Evolutionary conservation across 169 alveolate species (phyloP).

Genomic region (Babesia divergens): DNA sequence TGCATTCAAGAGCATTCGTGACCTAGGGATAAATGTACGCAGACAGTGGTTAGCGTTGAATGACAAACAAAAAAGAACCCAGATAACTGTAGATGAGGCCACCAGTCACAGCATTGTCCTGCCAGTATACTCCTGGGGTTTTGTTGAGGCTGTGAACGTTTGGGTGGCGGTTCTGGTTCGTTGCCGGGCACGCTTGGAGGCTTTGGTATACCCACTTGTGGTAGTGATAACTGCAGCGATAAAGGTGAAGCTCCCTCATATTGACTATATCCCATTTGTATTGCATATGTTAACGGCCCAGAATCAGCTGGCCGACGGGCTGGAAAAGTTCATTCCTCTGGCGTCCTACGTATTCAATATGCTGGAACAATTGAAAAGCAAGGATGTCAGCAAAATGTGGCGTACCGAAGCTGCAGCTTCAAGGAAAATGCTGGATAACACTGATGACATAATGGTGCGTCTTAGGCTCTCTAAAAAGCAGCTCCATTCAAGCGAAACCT

Average conservation of each 20-base stretch:
- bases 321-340: conserved; percentile 43
- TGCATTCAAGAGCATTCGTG: conserved; percentile 41
- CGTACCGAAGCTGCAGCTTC: conserved; percentile 6
- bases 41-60: conserved; percentile 38
- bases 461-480: conserved; percentile 34
- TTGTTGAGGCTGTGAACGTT: conserved; percentile 52
- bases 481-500: conserved; percentile 25
- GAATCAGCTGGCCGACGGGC: conserved; percentile 44
- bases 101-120: conserved; percentile 15
- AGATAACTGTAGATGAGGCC: neutral
- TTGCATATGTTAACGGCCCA: conserved; percentile 47
- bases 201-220: conserved; percentile 52
- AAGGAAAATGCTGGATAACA: conserved; percentile 26
- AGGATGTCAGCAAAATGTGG: conserved; percentile 3
- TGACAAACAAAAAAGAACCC: neutral
- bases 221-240: conserved; percentile 41
- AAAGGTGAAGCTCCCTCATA: conserved; percentile 17
- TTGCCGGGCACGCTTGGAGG: conserved; percentile 4
- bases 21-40: conserved; percentile 48
- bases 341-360: conserved; percentile 28
- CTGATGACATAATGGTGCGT: conserved; percentile 54
- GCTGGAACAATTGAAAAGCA: conserved; percentile 23
- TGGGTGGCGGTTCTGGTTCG: conserved; percentile 37
- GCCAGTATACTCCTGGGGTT: conserved; percentile 57
- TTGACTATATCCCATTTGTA: conserved; percentile 37